These are phyloP conservation scores for Cladosporium sp. DNA, from an alignment of 2,329 filamentous ascomycete genomes.

Conservation along the genomic window DNA sequence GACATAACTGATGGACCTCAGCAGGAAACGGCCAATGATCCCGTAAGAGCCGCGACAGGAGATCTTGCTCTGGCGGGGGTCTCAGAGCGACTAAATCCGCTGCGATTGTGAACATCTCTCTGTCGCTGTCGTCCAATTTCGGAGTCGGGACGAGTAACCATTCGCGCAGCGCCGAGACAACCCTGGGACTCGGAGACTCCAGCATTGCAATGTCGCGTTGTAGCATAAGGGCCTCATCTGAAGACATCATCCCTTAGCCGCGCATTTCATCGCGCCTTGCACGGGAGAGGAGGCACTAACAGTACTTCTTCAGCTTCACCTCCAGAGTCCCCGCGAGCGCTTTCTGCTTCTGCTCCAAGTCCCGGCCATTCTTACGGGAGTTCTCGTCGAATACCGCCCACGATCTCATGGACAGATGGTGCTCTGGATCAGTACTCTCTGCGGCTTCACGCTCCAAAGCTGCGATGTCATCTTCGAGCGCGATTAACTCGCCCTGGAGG, in stretches of 20 bases:
- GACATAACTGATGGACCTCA: neutral
- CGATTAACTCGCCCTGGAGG: constrained; percentile 17
- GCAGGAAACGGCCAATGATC: constrained; percentile 19
- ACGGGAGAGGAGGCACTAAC: neutral
- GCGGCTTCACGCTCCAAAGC: neutral
- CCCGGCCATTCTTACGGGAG: neutral
- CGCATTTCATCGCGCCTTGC: no score
- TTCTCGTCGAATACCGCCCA: neutral
- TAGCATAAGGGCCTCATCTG: constrained; percentile 14
- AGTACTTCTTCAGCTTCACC: neutral
- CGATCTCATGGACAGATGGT: neutral
- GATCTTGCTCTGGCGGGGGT: constrained; percentile 6
- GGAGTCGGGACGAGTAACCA: neutral
- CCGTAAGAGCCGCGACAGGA: constrained; percentile 5
- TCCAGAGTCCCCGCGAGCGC: neutral
- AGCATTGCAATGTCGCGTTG: constrained; percentile 6
- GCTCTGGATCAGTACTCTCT: neutral
- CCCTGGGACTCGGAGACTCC: neutral
- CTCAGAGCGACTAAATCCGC: constrained; percentile 14
- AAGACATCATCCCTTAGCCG: no score
- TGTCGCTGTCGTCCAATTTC: neutral
- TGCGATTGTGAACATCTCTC: neutral
- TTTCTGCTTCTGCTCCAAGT: neutral
- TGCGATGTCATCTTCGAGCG: constrained; percentile 8
- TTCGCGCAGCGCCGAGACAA: neutral